Conservation (phyloP, 495 filamentous ascomycete species). For the Aspergillus incahuasiensis region DNA sequence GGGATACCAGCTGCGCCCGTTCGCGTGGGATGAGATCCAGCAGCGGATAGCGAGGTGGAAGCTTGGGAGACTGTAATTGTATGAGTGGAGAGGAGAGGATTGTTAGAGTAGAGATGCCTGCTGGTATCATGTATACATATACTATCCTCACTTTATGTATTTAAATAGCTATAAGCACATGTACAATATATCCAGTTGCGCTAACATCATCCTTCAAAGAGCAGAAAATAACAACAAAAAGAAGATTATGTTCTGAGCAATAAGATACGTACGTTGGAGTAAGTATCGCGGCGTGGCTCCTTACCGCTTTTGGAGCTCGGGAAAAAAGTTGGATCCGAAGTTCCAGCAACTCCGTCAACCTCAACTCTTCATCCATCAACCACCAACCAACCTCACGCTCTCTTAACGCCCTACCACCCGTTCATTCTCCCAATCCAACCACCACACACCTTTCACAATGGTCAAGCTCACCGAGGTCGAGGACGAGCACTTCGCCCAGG, state of each 20-base stretch:
- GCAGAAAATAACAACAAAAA: too few relatives aligned
- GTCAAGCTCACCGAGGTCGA: constrained; percentile 94
- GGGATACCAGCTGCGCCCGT: constrained; percentile 40
- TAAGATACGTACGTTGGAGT: background rate
- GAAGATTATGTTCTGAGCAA: background rate
- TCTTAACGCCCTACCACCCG: background rate
- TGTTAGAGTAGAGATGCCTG: background rate
- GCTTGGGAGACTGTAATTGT: constrained; percentile 60
- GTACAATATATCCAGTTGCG: constrained; percentile 10
- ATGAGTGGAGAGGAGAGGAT: background rate
- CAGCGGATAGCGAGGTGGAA: constrained; percentile 79
- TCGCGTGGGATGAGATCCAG: constrained; percentile 88
- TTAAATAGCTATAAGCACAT: constrained; percentile 15
- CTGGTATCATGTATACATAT: constrained; percentile 10
- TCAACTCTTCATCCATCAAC: constrained; percentile 17
- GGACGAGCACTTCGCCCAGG: constrained; percentile 82
- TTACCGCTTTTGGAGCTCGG: constrained; percentile 41
- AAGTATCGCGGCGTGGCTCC: constrained; percentile 23
- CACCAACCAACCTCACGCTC: background rate
- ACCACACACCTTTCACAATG: constrained; percentile 58
- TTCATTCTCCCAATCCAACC: constrained; percentile 3
- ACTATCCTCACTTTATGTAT: constrained; percentile 19
- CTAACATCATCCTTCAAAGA: too few relatives aligned
- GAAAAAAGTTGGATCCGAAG: constrained; percentile 43
- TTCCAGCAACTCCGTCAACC: constrained; percentile 12